These are phyloP conservation scores for Suillus subaureus DNA, from an alignment of 768 basidiomycete species.

Conservation along the genomic window DNA sequence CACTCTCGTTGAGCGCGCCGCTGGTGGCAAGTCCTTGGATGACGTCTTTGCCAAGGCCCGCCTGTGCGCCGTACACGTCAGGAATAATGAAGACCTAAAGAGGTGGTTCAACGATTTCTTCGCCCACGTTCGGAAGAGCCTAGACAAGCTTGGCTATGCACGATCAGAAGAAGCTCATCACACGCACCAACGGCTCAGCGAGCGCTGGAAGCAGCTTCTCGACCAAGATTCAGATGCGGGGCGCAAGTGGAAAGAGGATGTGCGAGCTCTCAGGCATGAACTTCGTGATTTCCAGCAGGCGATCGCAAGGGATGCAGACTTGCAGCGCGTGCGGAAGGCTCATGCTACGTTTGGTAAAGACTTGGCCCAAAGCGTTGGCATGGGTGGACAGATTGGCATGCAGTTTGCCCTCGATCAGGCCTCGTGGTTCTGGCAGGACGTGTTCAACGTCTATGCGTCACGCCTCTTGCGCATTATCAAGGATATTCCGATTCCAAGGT, in stretches of 20 bases:
- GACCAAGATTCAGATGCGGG: slow-evolving; percentile 45
- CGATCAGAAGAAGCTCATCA: slow-evolving; percentile 47
- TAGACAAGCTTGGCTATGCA: slow-evolving; percentile 55
- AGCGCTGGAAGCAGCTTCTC: slow-evolving; percentile 52
- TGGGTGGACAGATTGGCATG: slow-evolving; percentile 42
- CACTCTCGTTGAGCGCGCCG: slow-evolving; percentile 53
- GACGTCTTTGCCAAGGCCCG: slow-evolving; percentile 46
- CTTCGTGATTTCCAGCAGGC: slow-evolving; percentile 46
- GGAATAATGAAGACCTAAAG: slow-evolving; percentile 54
- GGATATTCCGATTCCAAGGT: slow-evolving; percentile 74
- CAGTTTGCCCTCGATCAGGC: slow-evolving; percentile 60
- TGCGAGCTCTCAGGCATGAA: slow-evolving; percentile 49
- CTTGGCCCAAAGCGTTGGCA: slow-evolving; percentile 44
- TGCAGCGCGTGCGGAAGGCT: slow-evolving; percentile 48
- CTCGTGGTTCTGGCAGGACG: slow-evolving; percentile 80
- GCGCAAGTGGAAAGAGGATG: slow-evolving; percentile 53
- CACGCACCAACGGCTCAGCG: slow-evolving; percentile 46
- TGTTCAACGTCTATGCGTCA: slow-evolving; percentile 81
- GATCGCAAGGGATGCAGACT: slow-evolving; percentile 50
- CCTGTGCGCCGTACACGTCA: slow-evolving; percentile 48
- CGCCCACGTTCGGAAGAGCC: slow-evolving; percentile 42
- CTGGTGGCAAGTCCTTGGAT: slow-evolving; percentile 50
- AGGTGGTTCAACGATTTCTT: slow-evolving; percentile 60
- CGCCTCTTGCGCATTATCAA: slow-evolving; percentile 52
- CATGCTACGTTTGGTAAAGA: slow-evolving; percentile 52